Evolutionary conservation across 2,329 filamentous ascomycete genomes (phyloP), one percentile per base, ranked within the genome.

Genomic region (Esteya vermicola): DNA sequence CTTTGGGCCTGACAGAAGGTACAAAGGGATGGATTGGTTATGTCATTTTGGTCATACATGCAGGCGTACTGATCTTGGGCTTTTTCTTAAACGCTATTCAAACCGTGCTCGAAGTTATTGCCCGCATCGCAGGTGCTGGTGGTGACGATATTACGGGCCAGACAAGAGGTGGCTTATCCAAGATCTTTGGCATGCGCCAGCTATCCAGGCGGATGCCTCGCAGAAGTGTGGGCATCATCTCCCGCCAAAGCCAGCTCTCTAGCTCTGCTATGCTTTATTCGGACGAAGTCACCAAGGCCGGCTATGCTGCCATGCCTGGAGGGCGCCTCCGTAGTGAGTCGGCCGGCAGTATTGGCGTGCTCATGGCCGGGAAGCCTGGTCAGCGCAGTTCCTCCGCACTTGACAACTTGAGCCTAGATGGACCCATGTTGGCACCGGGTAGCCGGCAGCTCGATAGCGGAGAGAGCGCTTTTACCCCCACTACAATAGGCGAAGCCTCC

Each of bases 21-120:
- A 66, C 82, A 1, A 93, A 88, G 56, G 86, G 88, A 5, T 98
- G 91, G 91, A 83, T 96, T 48, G 91, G 88, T 28, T 98, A 98
- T 56, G 76, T 80, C 21, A 93, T 96, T 42, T 66, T 98, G 36
- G 59, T 93, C 22, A 72, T 95, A 27, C 91, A 98, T 54, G 88
- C 75, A 4, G 71, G 80, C 45, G 85, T 94, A 0, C 63, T 98
- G 19, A 69, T 94, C 4, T 84, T 96, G 51, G 89, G 85, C 2
- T 98, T 96, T 63, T 84, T 95, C 56, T 65, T 98, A 40, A 94
- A 94, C 54, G 82, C 91, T 2, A 57, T 94, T 7, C 86, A 94
- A 55, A 95, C 89, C 0, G 70, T 94, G 32, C 72, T 95, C 31
- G 91, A 98, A 58, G 85, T 98, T 9, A 66, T 79, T 37, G 86